Conservation (phyloP, 2,329 filamentous ascomycete species). For the Pyrenophora seminiperda region DNA sequence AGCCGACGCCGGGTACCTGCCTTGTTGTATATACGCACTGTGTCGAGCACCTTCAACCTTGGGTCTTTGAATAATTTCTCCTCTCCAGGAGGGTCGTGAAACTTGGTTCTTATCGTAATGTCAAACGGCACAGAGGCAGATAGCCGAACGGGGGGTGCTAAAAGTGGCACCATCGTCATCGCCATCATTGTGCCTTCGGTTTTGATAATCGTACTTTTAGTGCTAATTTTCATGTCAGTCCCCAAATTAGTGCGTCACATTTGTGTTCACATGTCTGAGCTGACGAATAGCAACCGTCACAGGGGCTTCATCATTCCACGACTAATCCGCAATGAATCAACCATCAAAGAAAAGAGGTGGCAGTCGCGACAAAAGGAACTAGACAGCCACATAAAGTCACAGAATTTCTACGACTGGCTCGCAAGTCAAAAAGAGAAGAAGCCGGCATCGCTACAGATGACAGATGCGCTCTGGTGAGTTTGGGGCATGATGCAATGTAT, state of each 20-base stretch:
- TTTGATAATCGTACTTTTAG: slow-evolving; percentile 38
- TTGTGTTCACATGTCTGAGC: slow-evolving; percentile 1
- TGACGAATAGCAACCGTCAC: slow-evolving; percentile 20
- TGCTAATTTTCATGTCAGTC: slow-evolving; percentile 39
- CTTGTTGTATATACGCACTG: slow-evolving; percentile 6
- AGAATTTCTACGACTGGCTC: slow-evolving; percentile 44
- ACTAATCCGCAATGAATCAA: slow-evolving; percentile 15
- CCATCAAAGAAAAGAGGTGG: slow-evolving; percentile 27
- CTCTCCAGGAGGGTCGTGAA: background rate
- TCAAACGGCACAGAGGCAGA: slow-evolving; percentile 17
- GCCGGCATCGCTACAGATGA: slow-evolving; percentile 19
- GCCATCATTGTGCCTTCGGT: slow-evolving; percentile 41
- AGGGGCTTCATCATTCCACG: slow-evolving; percentile 33
- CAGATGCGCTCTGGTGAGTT: slow-evolving; percentile 36
- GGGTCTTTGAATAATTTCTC: background rate
- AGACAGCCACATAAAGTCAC: slow-evolving; percentile 37
- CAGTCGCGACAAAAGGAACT: slow-evolving; percentile 40
- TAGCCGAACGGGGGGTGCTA: background rate
- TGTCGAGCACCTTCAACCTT: background rate
- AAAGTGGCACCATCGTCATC: slow-evolving; percentile 30
- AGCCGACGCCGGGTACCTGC: slow-evolving; percentile 10
- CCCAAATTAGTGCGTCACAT: background rate
- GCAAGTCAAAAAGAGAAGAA: slow-evolving; percentile 30
- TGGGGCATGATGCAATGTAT: background rate
- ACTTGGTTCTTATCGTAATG: slow-evolving; percentile 13